Base-by-base conservation (phyloP, 1,284 basidiomycete species). In the Apiotrichum veenhuisii region DNA sequence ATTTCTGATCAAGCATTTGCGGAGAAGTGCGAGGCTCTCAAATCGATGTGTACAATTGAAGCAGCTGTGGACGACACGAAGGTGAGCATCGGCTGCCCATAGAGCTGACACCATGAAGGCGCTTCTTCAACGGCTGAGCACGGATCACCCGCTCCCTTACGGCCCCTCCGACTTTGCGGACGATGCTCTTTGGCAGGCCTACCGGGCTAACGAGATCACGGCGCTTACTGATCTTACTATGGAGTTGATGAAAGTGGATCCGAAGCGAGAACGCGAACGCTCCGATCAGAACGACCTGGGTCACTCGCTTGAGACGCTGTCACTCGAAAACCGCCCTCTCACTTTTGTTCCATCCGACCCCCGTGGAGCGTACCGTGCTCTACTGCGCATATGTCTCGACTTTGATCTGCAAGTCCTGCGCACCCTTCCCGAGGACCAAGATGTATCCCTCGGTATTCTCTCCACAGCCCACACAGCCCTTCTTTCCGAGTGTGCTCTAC, bases 361-460 rank as follows among this genome's bases (percentile, higher is more conserved):
- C 3, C 85, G 84, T 67, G 86, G 84, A 60, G 89, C 84, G 69
- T 98, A 96, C 80, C 85, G 85, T 63, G 83, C 88, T 10, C 82
- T 98, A 5, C 82, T 98, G 26, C 87, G 90, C 67, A 80, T 85
- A 52, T 95, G 93, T 70, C 83, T 99, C 45, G 82, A 88, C 36
- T 82, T 83, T 43, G 96, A 99, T 74, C 80, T 98, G 50, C 90
- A 94, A 69, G 84, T 87, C 37, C 93, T 98, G 86, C 82, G 88
- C 57, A 86, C 88, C 45, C 86, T 97, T 36, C 88, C 92, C 34
- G 95, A 97, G 65, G 90, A 93, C 66, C 91, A 98, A 65, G 93
- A 98, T 77, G 95, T 99, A 4, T 91, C 92, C 1, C 79, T 98
- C 33, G 90, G 90, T 12, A 98, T 99, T 55, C 78, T 99, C n/a